Evolutionary conservation across 1,139 yeast genomes (phyloP), one percentile per base, ranked within the genome.

Genomic region (Candida labiduridarum): DNA sequence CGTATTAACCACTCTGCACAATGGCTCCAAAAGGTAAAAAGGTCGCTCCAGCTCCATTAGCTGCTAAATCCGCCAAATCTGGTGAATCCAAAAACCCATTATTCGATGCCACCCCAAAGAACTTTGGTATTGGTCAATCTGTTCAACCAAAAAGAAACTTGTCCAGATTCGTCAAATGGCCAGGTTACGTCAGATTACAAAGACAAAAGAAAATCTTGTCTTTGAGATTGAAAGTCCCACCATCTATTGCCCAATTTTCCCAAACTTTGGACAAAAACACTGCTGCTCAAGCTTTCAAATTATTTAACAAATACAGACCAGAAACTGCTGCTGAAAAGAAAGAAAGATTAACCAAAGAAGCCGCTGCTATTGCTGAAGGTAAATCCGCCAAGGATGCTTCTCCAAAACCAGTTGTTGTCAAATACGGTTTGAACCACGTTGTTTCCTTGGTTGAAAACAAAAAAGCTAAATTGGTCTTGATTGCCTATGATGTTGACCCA

Each of bases 401-500:
- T 65, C 88, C 92, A 74, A 92, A 92, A 85, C 98, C 98, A 69
- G 87, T 84, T 75, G 91, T 83, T 65, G 96, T 92, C 74, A 92
- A 92, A 84, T 92, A 86, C 82, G 97, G 97, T 84, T 85, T 92
- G 71, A 92, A 92, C 91, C 98, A 92, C 79, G 97, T 92, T 80
- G 97, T 91, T 65, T 85, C 96, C 58, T 84, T 92, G 64, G 79
- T 92, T 69, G 98, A 92, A 84, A 91, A 91, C 95, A 92, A 92
- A 86, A 92, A 92, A 84, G 96, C 97, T 65, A 89, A 90, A 78
- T 85, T 92, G 68, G 97, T 92, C 62, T 84, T 92, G 75, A 92
- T 92, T 72, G 97, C 98, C 74, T 87, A 92, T 82, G 98, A 92
- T 68, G 98, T 92, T 70, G 98, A 92, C 84, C 98, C 98, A 75